Conservation (phyloP, 2,329 filamentous ascomycete species). For the Immersiporthe knoxdaviesiana region DNA sequence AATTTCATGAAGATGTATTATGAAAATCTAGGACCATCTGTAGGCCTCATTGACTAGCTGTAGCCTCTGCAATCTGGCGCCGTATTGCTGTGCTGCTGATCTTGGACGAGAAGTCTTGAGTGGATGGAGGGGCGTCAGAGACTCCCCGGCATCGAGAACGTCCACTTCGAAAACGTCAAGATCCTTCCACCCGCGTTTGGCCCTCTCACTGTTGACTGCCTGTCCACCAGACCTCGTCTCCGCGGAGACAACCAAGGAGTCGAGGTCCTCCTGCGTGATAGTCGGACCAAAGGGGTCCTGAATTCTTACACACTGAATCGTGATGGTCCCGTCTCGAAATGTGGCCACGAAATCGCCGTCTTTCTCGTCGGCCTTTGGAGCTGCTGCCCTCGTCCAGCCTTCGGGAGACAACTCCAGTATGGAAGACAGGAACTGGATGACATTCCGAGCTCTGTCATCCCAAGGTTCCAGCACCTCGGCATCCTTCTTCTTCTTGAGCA, state of each 20-base stretch:
- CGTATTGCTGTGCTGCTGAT: slow-evolving; percentile 90
- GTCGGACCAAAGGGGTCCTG: slow-evolving; percentile 90
- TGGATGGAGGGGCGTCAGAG: slow-evolving; percentile 46
- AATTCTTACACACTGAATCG: slow-evolving; percentile 81
- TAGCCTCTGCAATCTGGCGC: slow-evolving; percentile 47
- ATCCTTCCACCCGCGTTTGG: slow-evolving; percentile 72
- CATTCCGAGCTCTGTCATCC: slow-evolving; percentile 70
- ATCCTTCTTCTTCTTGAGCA: slow-evolving; percentile 88
- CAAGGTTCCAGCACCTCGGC: slow-evolving; percentile 80
- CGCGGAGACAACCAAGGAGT: slow-evolving; percentile 81
- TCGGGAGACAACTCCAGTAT: slow-evolving; percentile 51
- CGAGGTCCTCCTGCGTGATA: slow-evolving; percentile 77
- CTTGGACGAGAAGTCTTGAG: slow-evolving; percentile 74
- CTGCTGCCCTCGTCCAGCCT: slow-evolving; percentile 49
- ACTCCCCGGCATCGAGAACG: slow-evolving; percentile 74
- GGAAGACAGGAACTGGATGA: slow-evolving; percentile 73
- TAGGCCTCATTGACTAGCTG: slow-evolving; percentile 11
- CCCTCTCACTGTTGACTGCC: slow-evolving; percentile 83
- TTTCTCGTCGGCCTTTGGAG: slow-evolving; percentile 40
- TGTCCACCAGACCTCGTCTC: slow-evolving; percentile 85
- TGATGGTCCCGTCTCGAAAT: slow-evolving; percentile 63
- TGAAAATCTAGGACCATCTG: too few relatives aligned
- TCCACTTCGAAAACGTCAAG: slow-evolving; percentile 88
- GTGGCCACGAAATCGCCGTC: slow-evolving; percentile 55
- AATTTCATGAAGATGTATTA: too few relatives aligned